Evolutionary conservation across 176 grass and related monocot species (phyloP), one percentile per base, ranked within the genome.

Genomic region (Carex myosuroides): DNA sequence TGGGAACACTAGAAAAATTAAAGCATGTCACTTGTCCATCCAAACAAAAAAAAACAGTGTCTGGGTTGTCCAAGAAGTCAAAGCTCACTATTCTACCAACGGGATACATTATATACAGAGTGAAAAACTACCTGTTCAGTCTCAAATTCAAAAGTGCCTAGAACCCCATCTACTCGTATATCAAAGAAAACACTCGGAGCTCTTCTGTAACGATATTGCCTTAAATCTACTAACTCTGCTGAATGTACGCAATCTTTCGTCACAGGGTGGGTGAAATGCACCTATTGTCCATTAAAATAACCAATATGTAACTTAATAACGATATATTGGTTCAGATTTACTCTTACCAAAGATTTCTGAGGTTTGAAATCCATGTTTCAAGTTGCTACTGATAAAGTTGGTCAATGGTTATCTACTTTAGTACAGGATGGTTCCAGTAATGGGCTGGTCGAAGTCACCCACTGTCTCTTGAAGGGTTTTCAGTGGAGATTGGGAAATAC

Each of bases 91-190:
- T 54, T 56, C 50, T 18, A 24, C 50, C 48, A 77, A 77, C 26
- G 13, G 41, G 12, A 56, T 77, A 24, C 13, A 32, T 32, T 7
- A 76, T 55, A 54, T 54, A 3, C 67, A 68, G 61, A 17, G 39
- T 79, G 24, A 72, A 84, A 81, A 83, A 61, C 83, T 79, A 98
- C 97, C 97, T 99, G 97, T 81, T 99, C 96, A 69, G 97, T 99
- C 86, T 99, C 97, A 85, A 99, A 99, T 65, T 99, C 93, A 84
- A 96, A 99, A 73, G 96, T 99, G 85, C 94, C 93, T 76, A 99
- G 97, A 87, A 96, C 97, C 60, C 97, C 97, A 54, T 93, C 97
- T 83, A 99, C 97, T 67, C 96, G 87, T 91, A 99, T 99, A 84
- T 99, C 96, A 87, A 99, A 99, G 88, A 99, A 99, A 83, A 99